Percentiles rank a stretch among this genome's conserved stretches.
phyloP scores from a whole-genome alignment of 2,329 filamentous ascomycete species.

The Saccharata proteae region DNA sequence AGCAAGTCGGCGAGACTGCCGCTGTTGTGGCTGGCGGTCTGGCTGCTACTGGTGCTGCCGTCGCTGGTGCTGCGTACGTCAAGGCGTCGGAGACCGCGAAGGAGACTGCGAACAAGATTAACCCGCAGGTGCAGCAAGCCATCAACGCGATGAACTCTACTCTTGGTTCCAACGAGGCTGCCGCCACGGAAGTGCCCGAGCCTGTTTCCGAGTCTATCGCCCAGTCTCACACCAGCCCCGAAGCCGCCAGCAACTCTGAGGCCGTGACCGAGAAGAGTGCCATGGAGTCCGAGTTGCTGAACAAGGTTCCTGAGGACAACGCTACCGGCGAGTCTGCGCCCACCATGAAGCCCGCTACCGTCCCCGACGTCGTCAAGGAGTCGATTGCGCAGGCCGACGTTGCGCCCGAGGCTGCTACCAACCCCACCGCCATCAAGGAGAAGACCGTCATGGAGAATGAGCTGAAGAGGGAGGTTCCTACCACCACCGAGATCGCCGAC shows the following conservation, averaged over 20 bases:
- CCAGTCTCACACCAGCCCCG: conserved; percentile 48
- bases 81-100: conserved; percentile 19
- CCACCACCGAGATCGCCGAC: conserved; percentile 29
- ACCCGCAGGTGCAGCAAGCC: conserved; percentile 42
- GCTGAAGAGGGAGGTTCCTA: conserved; percentile 50
- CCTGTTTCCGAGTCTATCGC: conserved; percentile 28
- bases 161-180: conserved; percentile 1
- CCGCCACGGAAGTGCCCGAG: conserved; percentile 5
- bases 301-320: conserved; percentile 39
- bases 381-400: conserved; percentile 40
- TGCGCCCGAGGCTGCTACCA: conserved; percentile 59
- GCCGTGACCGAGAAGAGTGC: conserved; percentile 65
- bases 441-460: conserved; percentile 66
- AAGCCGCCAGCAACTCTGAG: conserved; percentile 56
- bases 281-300: conserved; percentile 62
- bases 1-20: conserved; percentile 26
- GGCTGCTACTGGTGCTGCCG: conserved; percentile 26
- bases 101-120: conserved; percentile 21
- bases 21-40: conserved; percentile 31
- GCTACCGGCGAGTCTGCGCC: conserved; percentile 33
- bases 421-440: conserved; percentile 56
- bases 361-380: conserved; percentile 32
- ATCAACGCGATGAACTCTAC: conserved; percentile 27
- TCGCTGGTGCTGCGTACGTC: conserved; percentile 26
- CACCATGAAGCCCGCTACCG: conserved; percentile 21